Conservation (phyloP, 805 yeast genomes). For the Lipomyces oligophaga region DNA sequence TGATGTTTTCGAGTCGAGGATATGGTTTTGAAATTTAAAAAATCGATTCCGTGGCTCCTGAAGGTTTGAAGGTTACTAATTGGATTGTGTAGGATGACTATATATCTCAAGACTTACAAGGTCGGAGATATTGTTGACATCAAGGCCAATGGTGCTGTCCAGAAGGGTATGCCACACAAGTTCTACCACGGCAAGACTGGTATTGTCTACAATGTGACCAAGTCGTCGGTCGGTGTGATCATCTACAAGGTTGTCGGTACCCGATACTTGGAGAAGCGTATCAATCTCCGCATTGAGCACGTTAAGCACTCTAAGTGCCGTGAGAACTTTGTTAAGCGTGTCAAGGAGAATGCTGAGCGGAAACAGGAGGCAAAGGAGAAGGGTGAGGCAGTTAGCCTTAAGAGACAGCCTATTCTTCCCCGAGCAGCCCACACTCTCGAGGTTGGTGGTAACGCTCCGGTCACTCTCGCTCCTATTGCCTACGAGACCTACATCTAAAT, state of each 20-base stretch:
- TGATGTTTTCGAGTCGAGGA: background rate
- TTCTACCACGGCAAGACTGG: slow-evolving; percentile 99
- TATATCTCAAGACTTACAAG: slow-evolving; percentile 96
- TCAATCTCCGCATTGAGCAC: slow-evolving; percentile 98
- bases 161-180: slow-evolving; percentile 99
- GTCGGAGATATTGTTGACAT: slow-evolving; percentile 99
- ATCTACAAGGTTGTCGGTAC: slow-evolving; percentile 97
- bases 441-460: slow-evolving; percentile 81
- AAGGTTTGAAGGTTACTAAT: background rate
- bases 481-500: slow-evolving; percentile 96
- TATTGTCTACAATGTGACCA: slow-evolving; percentile 98
- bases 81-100: slow-evolving; percentile 51
- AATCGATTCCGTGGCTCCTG: background rate
- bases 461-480: slow-evolving; percentile 97
- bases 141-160: slow-evolving; percentile 98
- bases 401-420: slow-evolving; percentile 99
- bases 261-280: slow-evolving; percentile 99
- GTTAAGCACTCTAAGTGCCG: slow-evolving; percentile 99
- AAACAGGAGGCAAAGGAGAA: slow-evolving; percentile 90
- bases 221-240: slow-evolving; percentile 96
- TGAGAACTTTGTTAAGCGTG: slow-evolving; percentile 98
- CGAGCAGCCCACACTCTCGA: slow-evolving; percentile 85
- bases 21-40: too few species aligned
- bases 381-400: slow-evolving; percentile 86
- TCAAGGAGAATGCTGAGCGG: slow-evolving; percentile 91